Percentiles rank a stretch among this genome's conserved stretches.
Evolutionary conservation across 257 asterid species (phyloP).

Genomic region (Solanum appendiculatum): DNA sequence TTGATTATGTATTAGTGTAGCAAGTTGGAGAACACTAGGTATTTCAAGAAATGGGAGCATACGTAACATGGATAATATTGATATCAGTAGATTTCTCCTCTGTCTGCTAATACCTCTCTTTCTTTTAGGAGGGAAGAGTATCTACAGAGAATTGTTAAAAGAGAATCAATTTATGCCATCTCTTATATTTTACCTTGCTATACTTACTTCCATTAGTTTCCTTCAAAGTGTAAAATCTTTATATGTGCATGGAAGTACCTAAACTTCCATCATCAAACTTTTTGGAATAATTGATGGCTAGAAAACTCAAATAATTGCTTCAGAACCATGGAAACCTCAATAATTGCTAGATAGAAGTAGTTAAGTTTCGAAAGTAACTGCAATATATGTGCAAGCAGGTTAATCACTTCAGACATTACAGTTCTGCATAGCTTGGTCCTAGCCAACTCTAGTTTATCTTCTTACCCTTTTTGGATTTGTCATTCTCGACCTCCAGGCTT

Average conservation of each 20-base stretch:
- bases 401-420: not conserved
- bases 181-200: not conserved
- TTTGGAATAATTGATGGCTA: not conserved
- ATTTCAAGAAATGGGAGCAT: not conserved
- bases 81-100: not conserved
- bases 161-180: not conserved
- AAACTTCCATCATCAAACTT: not conserved
- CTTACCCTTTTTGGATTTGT: not conserved
- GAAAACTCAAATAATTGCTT: not conserved
- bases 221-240: not conserved
- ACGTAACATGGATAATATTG: not conserved
- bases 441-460: not conserved
- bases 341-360: not conserved
- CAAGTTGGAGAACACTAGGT: not conserved
- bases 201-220: not conserved
- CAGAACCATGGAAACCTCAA: not conserved
- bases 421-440: not conserved
- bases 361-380: not conserved
- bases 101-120: not conserved
- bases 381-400: not conserved
- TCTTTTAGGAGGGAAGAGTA: not conserved
- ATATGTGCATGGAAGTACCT: not conserved
- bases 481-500: not conserved
- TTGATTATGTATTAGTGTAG: not conserved
- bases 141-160: not conserved